Conservation (phyloP, 73 alveolate species). For the Paramecium primaurelia region DNA sequence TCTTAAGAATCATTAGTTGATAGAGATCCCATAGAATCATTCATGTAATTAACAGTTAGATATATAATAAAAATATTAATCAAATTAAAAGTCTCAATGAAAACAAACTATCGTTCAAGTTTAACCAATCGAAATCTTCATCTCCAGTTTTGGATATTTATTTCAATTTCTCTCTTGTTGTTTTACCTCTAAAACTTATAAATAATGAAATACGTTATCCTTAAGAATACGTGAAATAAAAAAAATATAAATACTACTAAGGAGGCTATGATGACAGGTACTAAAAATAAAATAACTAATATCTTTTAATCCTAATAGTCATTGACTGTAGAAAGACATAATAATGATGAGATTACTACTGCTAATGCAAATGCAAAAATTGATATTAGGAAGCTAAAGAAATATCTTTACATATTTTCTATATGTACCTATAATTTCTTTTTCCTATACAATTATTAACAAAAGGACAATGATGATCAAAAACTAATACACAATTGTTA, state of each 20-base stretch:
- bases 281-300: neutral
- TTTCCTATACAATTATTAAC: slow-evolving; percentile 89
- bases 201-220: neutral
- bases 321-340: neutral
- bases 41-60: slow-evolving; percentile 28
- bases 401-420: neutral
- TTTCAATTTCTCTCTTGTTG: slow-evolving; percentile 25
- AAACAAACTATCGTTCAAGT: neutral
- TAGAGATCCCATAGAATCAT: slow-evolving; percentile 17
- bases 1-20: slow-evolving; percentile 13
- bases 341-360: neutral
- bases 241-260: neutral
- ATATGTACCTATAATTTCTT: slow-evolving; percentile 74
- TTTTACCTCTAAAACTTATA: neutral
- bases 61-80: neutral
- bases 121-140: slow-evolving; percentile 35
- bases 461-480: slow-evolving; percentile 89
- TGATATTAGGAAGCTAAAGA: neutral
- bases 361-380: neutral
- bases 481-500: slow-evolving; percentile 81
- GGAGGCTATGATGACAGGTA: slow-evolving; percentile 11
- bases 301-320: neutral
- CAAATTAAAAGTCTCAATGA: neutral
- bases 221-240: neutral
- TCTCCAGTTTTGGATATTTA: slow-evolving; percentile 5